Evolutionary conservation across 2,329 filamentous ascomycete species (phyloP), one percentile per base, ranked within the genome.

Genomic region (Fusarium euwallaceae): DNA sequence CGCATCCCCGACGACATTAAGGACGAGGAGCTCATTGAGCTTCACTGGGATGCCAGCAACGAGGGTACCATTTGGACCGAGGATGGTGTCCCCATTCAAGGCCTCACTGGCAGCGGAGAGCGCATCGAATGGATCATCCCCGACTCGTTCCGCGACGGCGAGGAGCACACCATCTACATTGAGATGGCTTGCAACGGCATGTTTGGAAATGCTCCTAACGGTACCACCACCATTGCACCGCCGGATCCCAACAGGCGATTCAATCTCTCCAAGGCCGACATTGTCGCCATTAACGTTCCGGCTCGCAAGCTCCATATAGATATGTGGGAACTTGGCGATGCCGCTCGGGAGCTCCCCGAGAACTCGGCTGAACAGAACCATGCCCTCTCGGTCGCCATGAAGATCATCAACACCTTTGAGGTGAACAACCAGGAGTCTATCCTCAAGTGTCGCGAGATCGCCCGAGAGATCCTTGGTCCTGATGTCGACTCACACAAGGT

Each of bases 131-230:
- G 96, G 95, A 91, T 98, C 69, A 87, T 99, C 53, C 96, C 97
- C 10, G 87, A 94, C 61, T 87, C 87, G 17, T 98, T 94, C 85
- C 90, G 94, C 71, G 94, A 98, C 82, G 95, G 95, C 63, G 92
- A 96, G 81, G 90, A 95, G 79, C 95, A 98, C 82, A 91, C 89
- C 20, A 94, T 99, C 78, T 99, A 98, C 83, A 92, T 99, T 74
- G 97, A 99, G 85, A 98, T 98, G 94, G 97, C 97, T 22, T 98
- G 97, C 85, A 99, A 99, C 82, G 92, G 93, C 83, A 98, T 98
- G 95, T 98, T 98, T 84, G 97, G 97, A 77, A 98, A 98, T 82
- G 93, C 95, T 0, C 89, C 93, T 0, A 93, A 93, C 22, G 95
- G 94, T 29, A 94, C 97, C 82, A 77, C 75, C 53, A 91, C 88